Evolutionary conservation across 371 early-diverging fungal species (phyloP), one percentile per base, ranked within the genome.

Genomic region (Haplosporangium sp.): DNA sequence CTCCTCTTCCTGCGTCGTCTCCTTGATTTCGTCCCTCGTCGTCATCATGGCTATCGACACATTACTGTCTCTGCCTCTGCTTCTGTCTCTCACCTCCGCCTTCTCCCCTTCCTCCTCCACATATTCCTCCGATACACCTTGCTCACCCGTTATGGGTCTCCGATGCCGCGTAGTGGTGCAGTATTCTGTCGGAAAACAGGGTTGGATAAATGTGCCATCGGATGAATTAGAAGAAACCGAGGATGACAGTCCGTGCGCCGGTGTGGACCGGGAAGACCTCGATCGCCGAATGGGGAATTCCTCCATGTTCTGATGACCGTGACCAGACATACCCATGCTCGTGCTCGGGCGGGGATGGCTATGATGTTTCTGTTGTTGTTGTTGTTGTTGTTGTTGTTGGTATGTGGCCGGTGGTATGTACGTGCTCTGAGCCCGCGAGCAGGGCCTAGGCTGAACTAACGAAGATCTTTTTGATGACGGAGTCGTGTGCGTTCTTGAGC

Each of bases 211-310:
- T 29, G 29, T 29, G 29, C 29, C 29, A 29, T 29, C 29, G 29
- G 29, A 29, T 29, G 29, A 29, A 29, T 29, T 29, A 29, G 29
- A 29, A 29, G 29, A 29, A 29, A 29, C 29, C 4, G 29, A 29
- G 29, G 29, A 29, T 29, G 29, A 29, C 29, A 29, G 29, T 2
- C 29, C 29, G 29, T 29, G 29, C 29, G 65, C 6, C 36, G 50
- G 45, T 13, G 62, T 56, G 5, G 69, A 62, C 23, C 55, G 40
- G 45, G 62, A 48, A 3, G 62, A 59, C 9, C 38, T 46, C 13
- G 69, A 62, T 41, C 69, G 62, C 14, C 55, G 48, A 36, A 62
- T 61, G 23, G 53, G 62, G 29, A 29, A 29, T 29, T 29, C 29
- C 29, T 29, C 29, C 29, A 29, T 29, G 29, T 29, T 29, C 29